Evolutionary conservation across 805 yeast species (phyloP), one percentile per base, ranked within the genome.

Genomic region (Torulaspora delbrueckii): DNA sequence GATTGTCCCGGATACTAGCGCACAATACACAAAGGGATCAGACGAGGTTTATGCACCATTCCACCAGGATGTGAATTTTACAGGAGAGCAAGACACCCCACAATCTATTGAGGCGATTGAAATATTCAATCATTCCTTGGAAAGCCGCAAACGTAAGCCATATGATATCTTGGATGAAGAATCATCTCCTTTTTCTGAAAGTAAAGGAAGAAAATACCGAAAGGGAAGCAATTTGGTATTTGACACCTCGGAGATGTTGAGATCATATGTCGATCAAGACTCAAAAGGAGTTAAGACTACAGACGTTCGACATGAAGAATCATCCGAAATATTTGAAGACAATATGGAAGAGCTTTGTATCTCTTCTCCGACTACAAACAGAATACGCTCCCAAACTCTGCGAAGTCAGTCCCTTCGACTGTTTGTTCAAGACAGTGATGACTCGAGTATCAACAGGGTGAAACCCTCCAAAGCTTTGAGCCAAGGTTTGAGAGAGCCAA

Each of bases 31-130:
- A 10, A 40, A 24, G 8, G 40, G 42, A 4, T 60, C 64, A 3
- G 40, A 49, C 14, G 63, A 60, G 40, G 42, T 60, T 16, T 46
- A 51, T 9, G 55, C 53, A 8, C 59, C 61, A 4, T 56, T 56
- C 33, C 43, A 43, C 8, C 53, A 57, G 14, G 65, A 60, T 43
- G 35, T 54, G 3, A 54, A 48, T 40, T 40, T 40, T 14, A 48
- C 45, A 8, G 45, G 35, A 18, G 24, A 28, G 3, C 45, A 28
- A 10, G 40, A 44, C 2, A 24, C 27, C n/a, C 19, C 45, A 2
- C 14, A 31, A 14, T 34, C 26, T 10, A 34, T 8, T 16, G 37
- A 32, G 13, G 43, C 14, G 4, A 19, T 23, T 13, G 35, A 27
- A 8, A 24, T n/a, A 5, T 5, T n/a, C 4, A 12, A 26, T 8